Conservation (phyloP, 768 basidiomycete genomes). For the Candolleomyces efflorescens region DNA sequence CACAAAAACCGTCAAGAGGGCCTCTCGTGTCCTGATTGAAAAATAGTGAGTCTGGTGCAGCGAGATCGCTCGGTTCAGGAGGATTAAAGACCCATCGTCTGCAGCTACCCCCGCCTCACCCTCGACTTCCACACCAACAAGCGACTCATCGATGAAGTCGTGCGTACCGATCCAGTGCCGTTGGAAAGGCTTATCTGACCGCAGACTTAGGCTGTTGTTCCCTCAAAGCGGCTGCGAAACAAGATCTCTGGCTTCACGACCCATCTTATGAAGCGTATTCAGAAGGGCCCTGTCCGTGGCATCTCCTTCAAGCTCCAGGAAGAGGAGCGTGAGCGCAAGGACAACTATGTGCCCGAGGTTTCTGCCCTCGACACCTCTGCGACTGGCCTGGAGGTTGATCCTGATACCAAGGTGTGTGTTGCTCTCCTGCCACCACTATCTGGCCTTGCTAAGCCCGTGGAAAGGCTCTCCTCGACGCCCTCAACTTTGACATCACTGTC, state of each 20-base stretch:
- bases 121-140: conserved; percentile 99
- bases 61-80: background rate
- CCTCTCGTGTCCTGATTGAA: conserved; percentile 98
- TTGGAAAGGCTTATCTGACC: background rate
- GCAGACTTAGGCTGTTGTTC: conserved; percentile 76
- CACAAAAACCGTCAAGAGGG: conserved; percentile 99
- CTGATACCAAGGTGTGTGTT: conserved; percentile 81
- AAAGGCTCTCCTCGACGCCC: conserved; percentile 80
- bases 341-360: conserved; percentile 98
- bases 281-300: conserved; percentile 95
- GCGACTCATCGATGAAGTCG: conserved; percentile 97
- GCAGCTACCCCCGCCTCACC: conserved; percentile 95
- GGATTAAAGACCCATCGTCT: background rate
- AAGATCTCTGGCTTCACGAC: conserved; percentile 99
- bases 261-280: conserved; percentile 99
- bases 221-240: conserved; percentile 98
- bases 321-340: conserved; percentile 98
- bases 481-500: conserved; percentile 93
- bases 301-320: conserved; percentile 99
- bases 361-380: conserved; percentile 85
- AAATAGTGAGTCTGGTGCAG: conserved; percentile 72
- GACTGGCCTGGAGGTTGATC: conserved; percentile 81
- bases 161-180: conserved; percentile 27
- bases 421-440: background rate
- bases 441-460: background rate